Evolutionary conservation across 164 flowering plant genomes (phyloP), one percentile per base, ranked within the genome.

Genomic region (Santalum album): DNA sequence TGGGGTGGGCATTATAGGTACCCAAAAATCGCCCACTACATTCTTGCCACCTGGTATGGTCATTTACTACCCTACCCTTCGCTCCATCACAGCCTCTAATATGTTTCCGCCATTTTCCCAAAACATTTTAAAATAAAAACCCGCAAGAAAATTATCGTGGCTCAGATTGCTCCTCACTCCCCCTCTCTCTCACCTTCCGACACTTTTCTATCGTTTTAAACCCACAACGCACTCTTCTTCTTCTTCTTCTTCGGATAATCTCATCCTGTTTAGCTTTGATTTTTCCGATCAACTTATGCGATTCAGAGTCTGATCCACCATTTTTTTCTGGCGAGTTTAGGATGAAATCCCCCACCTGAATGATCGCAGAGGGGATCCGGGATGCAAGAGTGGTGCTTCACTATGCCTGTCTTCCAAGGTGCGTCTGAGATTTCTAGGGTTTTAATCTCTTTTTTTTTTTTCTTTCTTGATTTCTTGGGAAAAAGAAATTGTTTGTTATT

Each of bases 61-160:
- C 46, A 7, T 46, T 49, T 57, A 45, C 21, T 42, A n/a, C 36
- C 29, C 10, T 7, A 47, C 51, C 49, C 35, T 54, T 60, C 38
- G 20, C 53, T 52, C 39, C 29, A 43, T 51, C n/a, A 39, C 60
- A 69, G 82, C 87, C 83, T 76, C 83, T 66, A 78, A 67, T 57
- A 35, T 53, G 55, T 59, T 57, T 43, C 21, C 10, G 19, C 9
- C 49, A 67, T 57, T 57, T 21, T n/a, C 17, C 0, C 7, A 49
- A 49, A 56, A 52, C 44, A 70, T 65, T 56, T 35, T 3, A 38
- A 38, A 38, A 38, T 3, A 1, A 60, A 68, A 69, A 63, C 62
- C 57, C 49, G n/a, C n/a, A 55, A 22, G 23, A 26, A 64, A 71
- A 65, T 63, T 58, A 32, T 77, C 56, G 87, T 82, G 87, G 87